Conservation (phyloP, 2,329 filamentous ascomycete genomes). For the Fusarium subglutinans region DNA sequence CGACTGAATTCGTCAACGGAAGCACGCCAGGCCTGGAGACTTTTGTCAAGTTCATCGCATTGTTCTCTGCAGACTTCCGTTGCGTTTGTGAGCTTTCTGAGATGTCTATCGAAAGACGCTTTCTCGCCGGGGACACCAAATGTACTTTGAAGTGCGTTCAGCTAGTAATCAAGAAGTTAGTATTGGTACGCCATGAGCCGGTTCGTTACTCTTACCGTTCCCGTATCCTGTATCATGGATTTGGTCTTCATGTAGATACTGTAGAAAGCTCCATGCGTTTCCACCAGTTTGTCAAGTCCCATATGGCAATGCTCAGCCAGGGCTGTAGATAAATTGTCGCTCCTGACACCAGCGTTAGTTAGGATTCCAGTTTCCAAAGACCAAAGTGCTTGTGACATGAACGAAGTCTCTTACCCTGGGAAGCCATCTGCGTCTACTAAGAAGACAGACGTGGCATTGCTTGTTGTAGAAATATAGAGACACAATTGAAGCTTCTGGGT, state of each 20-base stretch:
- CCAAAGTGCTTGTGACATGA: neutral
- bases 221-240: neutral
- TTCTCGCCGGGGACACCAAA: neutral
- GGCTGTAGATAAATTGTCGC: neutral
- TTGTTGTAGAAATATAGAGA: neutral
- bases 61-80: neutral
- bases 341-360: neutral
- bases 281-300: neutral
- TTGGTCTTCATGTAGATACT: neutral
- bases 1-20: neutral
- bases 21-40: neutral
- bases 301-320: neutral
- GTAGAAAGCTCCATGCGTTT: neutral
- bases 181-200: no score
- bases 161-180: neutral
- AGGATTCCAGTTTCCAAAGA: neutral
- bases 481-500: neutral
- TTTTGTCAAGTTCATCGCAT: neutral
- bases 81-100: neutral
- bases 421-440: neutral
- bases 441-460: neutral
- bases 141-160: neutral
- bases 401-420: neutral
- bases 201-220: neutral
- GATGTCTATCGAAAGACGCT: neutral